Evolutionary conservation across 2,329 filamentous ascomycete genomes (phyloP), one percentile per base, ranked within the genome.

Genomic region (Catunica adiposa): DNA sequence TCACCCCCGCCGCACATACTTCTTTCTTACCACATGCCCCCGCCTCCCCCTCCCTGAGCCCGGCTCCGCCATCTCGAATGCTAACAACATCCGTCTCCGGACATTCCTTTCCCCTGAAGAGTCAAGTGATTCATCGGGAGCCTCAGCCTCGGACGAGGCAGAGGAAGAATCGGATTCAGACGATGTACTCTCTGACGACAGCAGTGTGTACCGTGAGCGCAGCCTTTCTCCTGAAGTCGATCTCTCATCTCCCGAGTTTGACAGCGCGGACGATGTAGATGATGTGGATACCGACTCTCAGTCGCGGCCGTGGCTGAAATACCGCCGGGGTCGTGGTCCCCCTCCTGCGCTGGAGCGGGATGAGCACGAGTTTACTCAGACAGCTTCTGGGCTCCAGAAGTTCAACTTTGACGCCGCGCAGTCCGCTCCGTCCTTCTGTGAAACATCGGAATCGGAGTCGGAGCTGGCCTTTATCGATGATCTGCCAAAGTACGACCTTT

Each of bases 351-450:
- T 97, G 38, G 90, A 97, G 70, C 88, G 86, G 63, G 90, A 97
- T 63, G 90, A 97, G 73, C 86, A 85, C 65, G 92, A 97, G 68
- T 98, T 98, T 65, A 96, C 90, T 5, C 87, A 94, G 69, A 97
- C 89, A 1, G 92, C 92, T 15, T 86, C 88, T 62, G 87, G 84
- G 51, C 78, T 97, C 62, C 86, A 80, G 63, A 81, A 79, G 66
- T 72, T 77, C 59, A 83, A 82, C 63, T 70, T 81, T 22, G 73
- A 67, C 47, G 73, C 74, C 26, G 71, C 72, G 42, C 54, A 59
- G 8, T 60, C 64, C 15, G 59, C 61, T 44, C 56, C 53, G 2
- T 51, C 50, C 8, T 52, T 25, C 34, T 38, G 34, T 52, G 53
- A 38, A 14, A 34, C 38, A 6, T 56, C 58, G 48, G 57, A 59